Evolutionary conservation across 768 basidiomycete species (phyloP).

Genomic region (Ephemerocybe angulata): DNA sequence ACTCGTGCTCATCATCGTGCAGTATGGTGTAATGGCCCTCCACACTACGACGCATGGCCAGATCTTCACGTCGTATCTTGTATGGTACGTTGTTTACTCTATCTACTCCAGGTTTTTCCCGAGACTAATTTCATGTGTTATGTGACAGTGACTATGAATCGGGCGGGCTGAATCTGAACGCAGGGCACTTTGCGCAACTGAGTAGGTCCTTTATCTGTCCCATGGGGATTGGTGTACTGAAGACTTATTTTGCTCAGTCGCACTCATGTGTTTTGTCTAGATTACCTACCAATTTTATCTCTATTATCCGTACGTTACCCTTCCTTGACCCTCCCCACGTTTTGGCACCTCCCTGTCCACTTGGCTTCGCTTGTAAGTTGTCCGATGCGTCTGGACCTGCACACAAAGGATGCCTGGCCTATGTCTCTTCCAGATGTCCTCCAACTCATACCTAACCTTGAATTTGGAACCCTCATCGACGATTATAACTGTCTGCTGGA

Average conservation of each 20-base stretch:
- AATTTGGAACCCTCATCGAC: no score
- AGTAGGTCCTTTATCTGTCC: conserved; percentile 44
- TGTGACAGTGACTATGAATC: conserved; percentile 62
- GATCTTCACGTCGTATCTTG: conserved; percentile 86
- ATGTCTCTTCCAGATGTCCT: no score
- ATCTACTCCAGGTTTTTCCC: not conserved
- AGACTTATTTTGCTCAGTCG: conserved; percentile 48
- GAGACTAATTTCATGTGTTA: conserved; percentile 7
- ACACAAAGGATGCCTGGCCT: no score
- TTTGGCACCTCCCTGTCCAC: conserved; percentile 1
- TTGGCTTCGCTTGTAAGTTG: conserved; percentile 62
- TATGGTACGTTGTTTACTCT: conserved; percentile 55
- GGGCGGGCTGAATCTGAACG: conserved; percentile 89
- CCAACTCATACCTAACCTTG: no score
- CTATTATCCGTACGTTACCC: conserved; percentile 70
- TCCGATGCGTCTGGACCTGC: no score
- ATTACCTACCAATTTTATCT: conserved; percentile 89
- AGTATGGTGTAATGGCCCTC: conserved; percentile 86
- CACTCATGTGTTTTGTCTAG: conserved; percentile 91
- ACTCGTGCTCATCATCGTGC: conserved; percentile 80
- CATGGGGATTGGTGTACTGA: not conserved
- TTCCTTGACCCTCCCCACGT: not conserved
- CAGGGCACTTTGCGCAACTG: conserved; percentile 88
- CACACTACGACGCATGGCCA: conserved; percentile 91
- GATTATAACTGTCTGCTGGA: no score